Base-by-base conservation (phyloP, 495 filamentous ascomycete species). In the Penicillium maclennaniae region DNA sequence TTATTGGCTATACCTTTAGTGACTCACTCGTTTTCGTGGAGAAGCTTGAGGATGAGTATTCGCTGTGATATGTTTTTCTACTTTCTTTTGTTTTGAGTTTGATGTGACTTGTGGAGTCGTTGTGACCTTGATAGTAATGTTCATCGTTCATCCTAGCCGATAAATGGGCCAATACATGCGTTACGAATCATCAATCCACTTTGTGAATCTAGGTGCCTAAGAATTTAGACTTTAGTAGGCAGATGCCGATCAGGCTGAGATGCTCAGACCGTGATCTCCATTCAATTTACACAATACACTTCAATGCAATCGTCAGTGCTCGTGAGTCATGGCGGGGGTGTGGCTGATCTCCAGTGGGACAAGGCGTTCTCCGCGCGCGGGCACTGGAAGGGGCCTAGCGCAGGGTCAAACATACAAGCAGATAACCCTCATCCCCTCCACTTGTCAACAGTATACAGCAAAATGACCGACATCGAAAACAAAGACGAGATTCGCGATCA, bases 21-120 rank as follows among this genome's bases (percentile, higher is more conserved):
- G 59, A 62, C 59, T 62, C 59, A 62, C 40, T 49, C 17, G 15
- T 43, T 44, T 47, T n/a, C n/a, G 45, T 51, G 51, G 55, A 53
- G 55, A 61, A 19, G 44, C 28, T 47, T 59, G 28, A 45, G 47
- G 34, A 36, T 12, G 41, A 23, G 5, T 16, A 19, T 36, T 39
- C 20, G 47, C 16, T 27, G 17, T 20, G 23, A 43, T 15, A 44
- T 54, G 52, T 43, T 19, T 23, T 23, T 23, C 23, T 14, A n/a
- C 15, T 23, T 45, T 55, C 46, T 46, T 48, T 55, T 51, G 48
- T 44, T 44, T 51, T 47, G 26, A 23, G 2, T 23, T 23, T 2
- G 5, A 38, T 49, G 26, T 23, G 23, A 23, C 19, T 20, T 41
- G 15, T 49, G 45, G 20, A n/a, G n/a, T 34, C 34, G 2, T 23